Conservation (phyloP, 768 basidiomycete species). For the Megacollybia marginata region DNA sequence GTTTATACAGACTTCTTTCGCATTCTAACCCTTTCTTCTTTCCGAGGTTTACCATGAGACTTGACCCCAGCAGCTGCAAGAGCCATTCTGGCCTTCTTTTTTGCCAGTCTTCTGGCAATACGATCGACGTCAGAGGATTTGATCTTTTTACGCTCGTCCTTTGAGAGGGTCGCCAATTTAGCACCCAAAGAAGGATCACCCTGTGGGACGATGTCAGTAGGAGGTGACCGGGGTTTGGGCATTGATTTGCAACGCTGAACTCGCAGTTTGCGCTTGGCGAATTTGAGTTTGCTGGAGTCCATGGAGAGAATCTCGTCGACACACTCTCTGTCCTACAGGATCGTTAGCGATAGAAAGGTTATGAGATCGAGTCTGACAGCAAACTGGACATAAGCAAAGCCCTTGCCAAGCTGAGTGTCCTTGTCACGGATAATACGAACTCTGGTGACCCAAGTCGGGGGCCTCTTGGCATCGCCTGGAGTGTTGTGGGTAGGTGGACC, state of each 20-base stretch:
- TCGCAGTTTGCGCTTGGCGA: constrained; percentile 88
- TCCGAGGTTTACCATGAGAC: constrained; percentile 33
- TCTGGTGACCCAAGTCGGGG: constrained; percentile 61
- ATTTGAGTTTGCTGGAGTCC: constrained; percentile 70
- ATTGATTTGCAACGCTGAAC: constrained; percentile 87
- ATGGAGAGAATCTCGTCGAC: constrained; percentile 90
- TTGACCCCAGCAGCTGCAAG: constrained; percentile 22
- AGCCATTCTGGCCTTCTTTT: constrained; percentile 73
- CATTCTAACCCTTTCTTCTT: constrained; percentile 40
- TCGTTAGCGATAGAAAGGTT: constrained; percentile 3
- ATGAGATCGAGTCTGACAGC: constrained; percentile 39
- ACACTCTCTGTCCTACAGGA: constrained; percentile 71
- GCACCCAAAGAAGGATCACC: constrained; percentile 81
- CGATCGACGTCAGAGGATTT: constrained; percentile 80
- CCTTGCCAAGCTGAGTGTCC: constrained; percentile 91
- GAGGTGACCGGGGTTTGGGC: constrained; percentile 16
- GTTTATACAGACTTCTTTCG: constrained; percentile 30
- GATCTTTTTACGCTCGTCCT: constrained; percentile 77
- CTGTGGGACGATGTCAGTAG: constrained; percentile 42
- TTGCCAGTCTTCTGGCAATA: constrained; percentile 76
- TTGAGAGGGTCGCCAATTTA: constrained; percentile 68
- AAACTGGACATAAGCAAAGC: constrained; percentile 91
- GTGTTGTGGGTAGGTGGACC: constrained; percentile 41
- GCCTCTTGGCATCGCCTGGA: constrained; percentile 24
- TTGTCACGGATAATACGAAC: constrained; percentile 88